A percentile compares a stretch with the other conserved stretches of the same genome.
phyloP scores from a whole-genome alignment of 768 basidiomycete species.

The Leccinellum luteum region DNA sequence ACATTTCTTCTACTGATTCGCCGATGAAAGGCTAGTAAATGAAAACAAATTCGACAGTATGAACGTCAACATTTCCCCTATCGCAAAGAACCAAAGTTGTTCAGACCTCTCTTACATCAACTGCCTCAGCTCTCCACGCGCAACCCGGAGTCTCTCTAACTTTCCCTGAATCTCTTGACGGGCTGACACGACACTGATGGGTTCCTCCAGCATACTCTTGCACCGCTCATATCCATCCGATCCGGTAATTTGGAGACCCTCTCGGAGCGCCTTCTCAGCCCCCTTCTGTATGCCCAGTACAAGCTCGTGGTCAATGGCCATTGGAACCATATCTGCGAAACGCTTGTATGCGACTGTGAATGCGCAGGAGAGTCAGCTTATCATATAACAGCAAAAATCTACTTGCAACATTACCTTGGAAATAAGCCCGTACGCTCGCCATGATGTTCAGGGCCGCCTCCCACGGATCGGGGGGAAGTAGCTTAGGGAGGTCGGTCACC shows the following conservation, averaged over 20 bases:
- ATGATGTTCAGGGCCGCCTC: conserved; percentile 62
- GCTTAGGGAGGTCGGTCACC: conserved; percentile 44
- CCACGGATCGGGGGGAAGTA: conserved; percentile 50
- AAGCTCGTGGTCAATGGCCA: conserved; percentile 40
- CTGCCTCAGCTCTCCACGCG: conserved; percentile 37
- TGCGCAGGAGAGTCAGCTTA: neutral
- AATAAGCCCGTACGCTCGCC: conserved; percentile 71
- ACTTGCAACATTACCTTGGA: conserved; percentile 51
- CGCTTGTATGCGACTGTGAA: conserved; percentile 49
- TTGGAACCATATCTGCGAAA: conserved; percentile 42
- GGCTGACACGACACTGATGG: conserved; percentile 38
- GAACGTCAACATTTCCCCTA: neutral
- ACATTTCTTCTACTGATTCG: neutral
- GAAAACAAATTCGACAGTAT: neutral
- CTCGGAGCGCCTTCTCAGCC: conserved; percentile 44
- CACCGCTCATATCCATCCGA: conserved; percentile 46
- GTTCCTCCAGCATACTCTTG: conserved; percentile 51
- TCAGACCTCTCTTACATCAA: conserved; percentile 21
- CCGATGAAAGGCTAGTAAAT: neutral
- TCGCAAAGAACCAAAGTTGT: neutral
- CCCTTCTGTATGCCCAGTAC: conserved; percentile 46
- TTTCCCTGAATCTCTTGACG: conserved; percentile 52
- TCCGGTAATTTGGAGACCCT: conserved; percentile 52
- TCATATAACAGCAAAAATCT: neutral
- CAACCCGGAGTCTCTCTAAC: conserved; percentile 47